Conservation (phyloP, 1,284 basidiomycete genomes). For the Sanghuangporus baumii region DNA sequence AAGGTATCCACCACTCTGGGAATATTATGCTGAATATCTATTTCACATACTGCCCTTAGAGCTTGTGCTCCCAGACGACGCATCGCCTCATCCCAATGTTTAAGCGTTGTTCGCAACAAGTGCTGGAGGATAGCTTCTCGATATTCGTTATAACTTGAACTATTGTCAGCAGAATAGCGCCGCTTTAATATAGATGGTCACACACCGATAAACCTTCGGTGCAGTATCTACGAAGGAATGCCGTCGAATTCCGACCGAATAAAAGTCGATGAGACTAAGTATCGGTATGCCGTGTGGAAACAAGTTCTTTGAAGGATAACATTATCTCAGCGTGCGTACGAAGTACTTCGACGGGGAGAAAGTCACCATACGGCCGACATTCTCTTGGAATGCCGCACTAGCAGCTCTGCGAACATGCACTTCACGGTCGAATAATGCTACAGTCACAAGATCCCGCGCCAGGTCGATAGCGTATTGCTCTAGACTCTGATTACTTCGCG, state of each 20-base stretch:
- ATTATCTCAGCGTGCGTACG: neutral
- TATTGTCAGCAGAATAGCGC: constrained; percentile 3
- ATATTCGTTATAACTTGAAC: constrained; percentile 63
- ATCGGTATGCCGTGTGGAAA: constrained; percentile 95
- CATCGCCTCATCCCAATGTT: constrained; percentile 89
- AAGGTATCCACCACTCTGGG: constrained; percentile 49
- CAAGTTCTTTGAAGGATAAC: constrained; percentile 48
- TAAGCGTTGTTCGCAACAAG: constrained; percentile 66
- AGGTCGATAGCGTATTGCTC: constrained; percentile 59
- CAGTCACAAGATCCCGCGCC: constrained; percentile 68
- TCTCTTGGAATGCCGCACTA: constrained; percentile 97
- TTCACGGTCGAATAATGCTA: constrained; percentile 89
- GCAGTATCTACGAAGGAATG: constrained; percentile 84
- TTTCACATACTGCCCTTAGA: constrained; percentile 60
- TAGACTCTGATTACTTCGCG: constrained; percentile 58
- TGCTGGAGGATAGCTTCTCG: constrained; percentile 68
- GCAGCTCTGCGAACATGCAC: constrained; percentile 94
- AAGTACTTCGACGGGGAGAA: neutral
- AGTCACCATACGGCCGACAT: constrained; percentile 87
- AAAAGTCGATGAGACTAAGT: constrained; percentile 90
- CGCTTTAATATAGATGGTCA: constrained; percentile 20
- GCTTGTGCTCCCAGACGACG: constrained; percentile 78
- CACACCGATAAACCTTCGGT: constrained; percentile 80
- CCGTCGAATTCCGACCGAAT: constrained; percentile 81
- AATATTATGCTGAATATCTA: constrained; percentile 52